These are phyloP conservation scores for Barbatosphaeria neglecta DNA, from an alignment of 495 filamentous ascomycete genomes.

Conservation along the genomic window DNA sequence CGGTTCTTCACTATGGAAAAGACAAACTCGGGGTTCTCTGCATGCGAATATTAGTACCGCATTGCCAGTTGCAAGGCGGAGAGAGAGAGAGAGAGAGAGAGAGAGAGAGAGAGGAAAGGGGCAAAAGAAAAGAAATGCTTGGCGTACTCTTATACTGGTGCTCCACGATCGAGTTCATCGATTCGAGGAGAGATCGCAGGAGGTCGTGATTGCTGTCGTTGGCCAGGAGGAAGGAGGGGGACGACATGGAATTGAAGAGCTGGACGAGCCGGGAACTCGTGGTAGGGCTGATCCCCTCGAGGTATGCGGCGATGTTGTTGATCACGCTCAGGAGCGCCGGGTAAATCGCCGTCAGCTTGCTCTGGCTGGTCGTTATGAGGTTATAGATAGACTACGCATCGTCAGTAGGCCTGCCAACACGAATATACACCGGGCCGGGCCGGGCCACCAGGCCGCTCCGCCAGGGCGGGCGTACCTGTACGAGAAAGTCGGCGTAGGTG, in stretches of 20 bases:
- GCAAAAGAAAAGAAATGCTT: too few species aligned
- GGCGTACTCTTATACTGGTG: constrained; percentile 71
- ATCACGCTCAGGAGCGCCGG: constrained; percentile 85
- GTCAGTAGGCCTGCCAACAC: constrained; percentile 29
- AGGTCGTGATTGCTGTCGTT: constrained; percentile 88
- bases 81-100: too few species aligned
- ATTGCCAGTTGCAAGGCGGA: too few species aligned
- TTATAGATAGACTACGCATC: constrained; percentile 68
- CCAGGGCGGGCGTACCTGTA: constrained; percentile 54
- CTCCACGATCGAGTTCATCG: constrained; percentile 85
- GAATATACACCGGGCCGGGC: too few species aligned
- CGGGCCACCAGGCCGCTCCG: too few species aligned
- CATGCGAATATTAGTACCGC: neutral
- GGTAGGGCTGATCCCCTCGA: constrained; percentile 61
- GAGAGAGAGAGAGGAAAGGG: too few species aligned
- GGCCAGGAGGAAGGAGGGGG: constrained; percentile 84
- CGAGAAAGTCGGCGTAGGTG: constrained; percentile 85
- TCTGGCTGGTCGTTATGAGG: constrained; percentile 84
- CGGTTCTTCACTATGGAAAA: constrained; percentile 68
- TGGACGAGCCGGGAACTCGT: constrained; percentile 77
- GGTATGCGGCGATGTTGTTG: constrained; percentile 80
- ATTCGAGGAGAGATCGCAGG: constrained; percentile 72
- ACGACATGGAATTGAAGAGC: constrained; percentile 87
- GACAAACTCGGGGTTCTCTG: constrained; percentile 75
- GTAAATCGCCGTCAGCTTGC: constrained; percentile 84